Evolutionary conservation across 139 green algal species (phyloP), one percentile per base, ranked within the genome.

Genomic region (Micromonas commoda): DNA sequence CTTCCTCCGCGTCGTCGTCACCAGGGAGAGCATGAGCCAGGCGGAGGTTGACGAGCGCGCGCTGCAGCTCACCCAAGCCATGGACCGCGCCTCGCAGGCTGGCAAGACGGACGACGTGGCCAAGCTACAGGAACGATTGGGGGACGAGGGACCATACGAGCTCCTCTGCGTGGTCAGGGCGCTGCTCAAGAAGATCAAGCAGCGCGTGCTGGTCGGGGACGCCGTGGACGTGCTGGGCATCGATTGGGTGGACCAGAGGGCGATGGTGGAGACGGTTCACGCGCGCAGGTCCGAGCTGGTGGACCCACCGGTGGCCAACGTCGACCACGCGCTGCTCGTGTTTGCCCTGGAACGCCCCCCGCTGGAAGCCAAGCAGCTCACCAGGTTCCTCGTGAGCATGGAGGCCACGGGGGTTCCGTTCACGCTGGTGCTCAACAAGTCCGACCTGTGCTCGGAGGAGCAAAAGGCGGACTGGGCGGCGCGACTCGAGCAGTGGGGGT

Each of bases 391-490:
- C 28, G 89, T 97, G 28, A 79, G 78, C 6, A 84, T 90, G 1
- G 91, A 96, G 79, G 88, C 87, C 0, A 85, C 89, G 0, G 87
- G 85, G 1, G 80, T 98, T 29, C 88, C 90, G 28, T 87, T 97
- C 52, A 86, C 85, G 0, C 80, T 98, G n/a, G 82, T 91, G 24
- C 87, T 99, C 5, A 98, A 98, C 86, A 99, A 99, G 82, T 84
- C 79, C 0, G 93, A 97, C 76, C 85, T 97, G 29, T 53, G 93
- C 34, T 24, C 9, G 13, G 39, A 65, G 16, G 28, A 77, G 72
- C 39, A 70, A 28, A 28, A 71, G 6, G 32, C 38, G 29, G 78
- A 71, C 24, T 84, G 79, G 82, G 21, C 51, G 34, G 52, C 54
- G 71, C 57, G 80, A 24, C 21, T 83, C 4, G 63, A 61, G 29